Evolutionary conservation across 2,329 filamentous ascomycete genomes (phyloP).

Genomic region (Microthyrium microscopicum): DNA sequence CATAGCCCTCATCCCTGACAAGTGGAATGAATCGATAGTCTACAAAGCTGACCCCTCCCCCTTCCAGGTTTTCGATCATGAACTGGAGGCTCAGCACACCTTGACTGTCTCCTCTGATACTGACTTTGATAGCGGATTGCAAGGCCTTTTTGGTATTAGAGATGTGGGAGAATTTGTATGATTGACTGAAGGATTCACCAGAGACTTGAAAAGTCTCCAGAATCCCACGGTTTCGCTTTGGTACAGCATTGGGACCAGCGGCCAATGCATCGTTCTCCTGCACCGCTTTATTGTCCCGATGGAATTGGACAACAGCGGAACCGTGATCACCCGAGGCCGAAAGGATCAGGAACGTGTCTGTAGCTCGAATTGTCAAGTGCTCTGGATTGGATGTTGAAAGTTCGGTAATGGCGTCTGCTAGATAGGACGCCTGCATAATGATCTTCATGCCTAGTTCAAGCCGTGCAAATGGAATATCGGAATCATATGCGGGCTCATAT

Average conservation of each 20-base stretch:
- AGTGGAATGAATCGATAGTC: slow-evolving; percentile 73
- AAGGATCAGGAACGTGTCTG: slow-evolving; percentile 53
- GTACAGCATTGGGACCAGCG: slow-evolving; percentile 11
- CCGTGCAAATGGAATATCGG: slow-evolving; percentile 73
- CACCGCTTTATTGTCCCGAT: slow-evolving; percentile 24
- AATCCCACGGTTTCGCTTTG: too few species aligned
- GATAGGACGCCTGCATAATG: slow-evolving; percentile 68
- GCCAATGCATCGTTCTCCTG: slow-evolving; percentile 2
- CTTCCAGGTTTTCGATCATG: slow-evolving; percentile 73
- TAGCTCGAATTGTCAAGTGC: slow-evolving; percentile 49
- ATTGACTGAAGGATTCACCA: slow-evolving; percentile 32
- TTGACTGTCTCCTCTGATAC: slow-evolving; percentile 70
- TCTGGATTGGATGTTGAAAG: slow-evolving; percentile 53
- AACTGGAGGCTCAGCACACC: slow-evolving; percentile 91
- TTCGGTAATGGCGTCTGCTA: slow-evolving; percentile 57
- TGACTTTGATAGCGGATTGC: slow-evolving; percentile 82
- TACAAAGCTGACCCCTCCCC: slow-evolving; percentile 49
- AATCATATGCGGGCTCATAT: slow-evolving; percentile 43
- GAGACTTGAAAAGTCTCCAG: slow-evolving; percentile 58
- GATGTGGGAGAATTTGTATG: slow-evolving; percentile 75
- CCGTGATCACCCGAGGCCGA: slow-evolving; percentile 46
- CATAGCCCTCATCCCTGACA: slow-evolving; percentile 37
- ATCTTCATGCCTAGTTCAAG: slow-evolving; percentile 74
- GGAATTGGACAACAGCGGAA: slow-evolving; percentile 42
- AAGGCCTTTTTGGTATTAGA: slow-evolving; percentile 83